Evolutionary conservation across 176 grass and related monocot species (phyloP).

Genomic region (Stipa capillata): DNA sequence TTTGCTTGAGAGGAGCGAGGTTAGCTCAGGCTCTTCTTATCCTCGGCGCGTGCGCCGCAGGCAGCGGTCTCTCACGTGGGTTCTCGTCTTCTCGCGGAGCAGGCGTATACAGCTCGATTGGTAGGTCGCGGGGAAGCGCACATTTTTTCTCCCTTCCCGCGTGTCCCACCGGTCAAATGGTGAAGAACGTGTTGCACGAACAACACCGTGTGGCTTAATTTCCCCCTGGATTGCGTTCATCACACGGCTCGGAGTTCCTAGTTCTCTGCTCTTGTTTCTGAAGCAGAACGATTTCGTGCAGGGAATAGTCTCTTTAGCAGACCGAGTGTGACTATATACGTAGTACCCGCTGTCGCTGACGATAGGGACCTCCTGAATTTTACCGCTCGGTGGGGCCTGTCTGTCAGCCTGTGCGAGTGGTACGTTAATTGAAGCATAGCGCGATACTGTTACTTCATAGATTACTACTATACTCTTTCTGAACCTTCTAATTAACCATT

Average conservation of each 20-base stretch:
- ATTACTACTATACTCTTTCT: neutral
- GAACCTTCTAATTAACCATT: neutral
- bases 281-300: neutral
- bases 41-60: neutral
- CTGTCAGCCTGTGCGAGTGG: neutral
- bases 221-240: neutral
- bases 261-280: too few species aligned
- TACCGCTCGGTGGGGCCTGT: neutral
- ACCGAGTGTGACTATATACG: too few species aligned
- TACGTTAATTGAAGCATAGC: too few species aligned
- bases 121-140: neutral
- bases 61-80: conserved; percentile 18
- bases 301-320: neutral
- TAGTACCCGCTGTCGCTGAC: neutral
- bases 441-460: neutral
- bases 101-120: neutral
- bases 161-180: neutral
- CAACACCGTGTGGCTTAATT: neutral
- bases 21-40: neutral
- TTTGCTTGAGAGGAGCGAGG: neutral
- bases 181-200: conserved; percentile 4
- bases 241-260: neutral
- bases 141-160: neutral
- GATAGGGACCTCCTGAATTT: neutral
- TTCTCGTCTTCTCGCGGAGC: neutral